Percentiles rank a stretch among this genome's conserved stretches.
These are phyloP conservation scores for Candida sp. DNA, from an alignment of 1,139 yeast genomes.

Conservation along the genomic window DNA sequence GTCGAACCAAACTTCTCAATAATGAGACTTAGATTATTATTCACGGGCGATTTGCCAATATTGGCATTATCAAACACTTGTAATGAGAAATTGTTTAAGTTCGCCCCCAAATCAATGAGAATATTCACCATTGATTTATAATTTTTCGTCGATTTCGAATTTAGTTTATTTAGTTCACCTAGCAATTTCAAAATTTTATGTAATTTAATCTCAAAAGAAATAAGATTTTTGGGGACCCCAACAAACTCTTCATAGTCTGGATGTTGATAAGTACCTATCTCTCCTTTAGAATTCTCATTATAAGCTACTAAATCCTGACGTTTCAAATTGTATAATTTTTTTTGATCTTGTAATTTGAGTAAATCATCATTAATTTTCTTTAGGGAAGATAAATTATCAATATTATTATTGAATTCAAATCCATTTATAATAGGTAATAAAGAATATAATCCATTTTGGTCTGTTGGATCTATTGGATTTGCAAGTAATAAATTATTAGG, in stretches of 20 bases:
- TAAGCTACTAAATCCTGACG: slow-evolving; percentile 7
- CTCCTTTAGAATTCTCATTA: not conserved
- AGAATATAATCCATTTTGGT: slow-evolving; percentile 44
- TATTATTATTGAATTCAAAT: slow-evolving; percentile 27
- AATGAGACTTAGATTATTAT: slow-evolving; percentile 23
- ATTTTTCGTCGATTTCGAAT: slow-evolving; percentile 26
- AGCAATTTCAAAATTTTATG: slow-evolving; percentile 32
- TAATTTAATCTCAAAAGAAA: slow-evolving; percentile 33
- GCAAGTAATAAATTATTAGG: slow-evolving; percentile 41
- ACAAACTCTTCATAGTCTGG: slow-evolving; percentile 14
- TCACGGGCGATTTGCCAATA: slow-evolving; percentile 4
- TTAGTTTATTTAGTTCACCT: slow-evolving; percentile 31
- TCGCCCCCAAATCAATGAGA: slow-evolving; percentile 45
- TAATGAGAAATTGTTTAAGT: slow-evolving; percentile 44
- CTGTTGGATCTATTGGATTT: slow-evolving; percentile 44
- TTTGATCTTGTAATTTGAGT: slow-evolving; percentile 30
- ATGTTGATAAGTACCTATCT: not conserved
- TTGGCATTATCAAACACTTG: slow-evolving; percentile 29
- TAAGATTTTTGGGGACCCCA: slow-evolving; percentile 32
- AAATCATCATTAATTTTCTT: slow-evolving; percentile 36
- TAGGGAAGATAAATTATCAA: slow-evolving; percentile 31
- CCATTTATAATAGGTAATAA: slow-evolving; percentile 39
- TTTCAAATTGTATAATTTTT: slow-evolving; percentile 29
- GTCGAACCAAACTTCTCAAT: slow-evolving; percentile 48
- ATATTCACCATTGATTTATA: slow-evolving; percentile 26